Base-by-base conservation (phyloP, 2,329 filamentous ascomycete genomes). In the Cercospora sp. region DNA sequence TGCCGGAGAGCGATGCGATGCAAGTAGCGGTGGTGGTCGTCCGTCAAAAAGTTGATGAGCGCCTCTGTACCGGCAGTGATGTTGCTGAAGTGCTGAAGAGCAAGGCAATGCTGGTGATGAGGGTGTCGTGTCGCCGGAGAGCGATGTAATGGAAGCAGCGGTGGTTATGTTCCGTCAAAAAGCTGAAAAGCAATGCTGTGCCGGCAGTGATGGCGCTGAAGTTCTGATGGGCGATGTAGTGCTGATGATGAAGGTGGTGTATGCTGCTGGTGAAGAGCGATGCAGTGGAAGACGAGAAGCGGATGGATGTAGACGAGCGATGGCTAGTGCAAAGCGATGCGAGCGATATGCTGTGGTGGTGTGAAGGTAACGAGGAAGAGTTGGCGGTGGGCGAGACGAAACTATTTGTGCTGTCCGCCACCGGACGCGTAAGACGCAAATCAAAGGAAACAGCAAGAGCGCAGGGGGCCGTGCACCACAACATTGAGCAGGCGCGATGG, bases 401-500 rank as follows among this genome's bases (percentile, higher is more conserved):
- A 33, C 8, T 53, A 53, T 53, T 53, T 53, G 26, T 58, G 26
- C n/a, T 31, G 13, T n/a, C 10, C 28, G 16, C 16, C 13, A 31
- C 28, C 28, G 12, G 28, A 33, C 55, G 55, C 55, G 55, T 31
- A 16, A 20, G 7, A 20, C 55, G 55, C 4, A 30, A 36, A 31
- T 58, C n/a, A 18, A 36, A 18, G 55, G 36, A n/a, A 40, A 40
- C 16, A n/a, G 51, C 20, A 57, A 6, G 26, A 31, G 30, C 16
- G 55, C 55, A 13, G 16, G n/a, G 55, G 55, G n/a, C 55, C 31
- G 55, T 58, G 55, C 55, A 33, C 55, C 28, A 36, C 55, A 58
- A 36, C 28, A 33, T 31, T 31, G 30, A 8, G 55, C 55, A 36
- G 12, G 55, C 30, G 55, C 30, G 55, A 58, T 26, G 20, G 55